These are phyloP conservation scores for Aquilaria sinensis DNA, from an alignment of 345 rosid genomes.

Conservation along the genomic window DNA sequence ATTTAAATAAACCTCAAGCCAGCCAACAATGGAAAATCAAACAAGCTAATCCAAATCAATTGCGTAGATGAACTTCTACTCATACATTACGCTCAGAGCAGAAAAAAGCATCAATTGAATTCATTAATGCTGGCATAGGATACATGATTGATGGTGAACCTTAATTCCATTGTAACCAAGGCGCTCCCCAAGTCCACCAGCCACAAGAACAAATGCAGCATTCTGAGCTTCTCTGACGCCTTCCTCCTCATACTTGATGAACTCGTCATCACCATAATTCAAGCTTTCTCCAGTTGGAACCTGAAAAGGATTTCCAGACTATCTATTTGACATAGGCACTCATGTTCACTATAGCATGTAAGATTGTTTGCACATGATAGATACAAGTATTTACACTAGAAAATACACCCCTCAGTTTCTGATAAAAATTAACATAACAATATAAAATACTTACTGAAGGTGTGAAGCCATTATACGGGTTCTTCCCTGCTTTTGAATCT, in stretches of 20 bases:
- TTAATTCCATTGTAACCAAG: conserved; percentile 98
- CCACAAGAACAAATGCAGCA: conserved; percentile 93
- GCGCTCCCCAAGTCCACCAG: conserved; percentile 98
- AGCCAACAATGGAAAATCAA: too few species aligned
- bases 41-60: neutral
- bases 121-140: neutral
- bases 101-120: neutral
- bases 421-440: neutral
- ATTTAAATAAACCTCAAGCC: too few species aligned
- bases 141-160: conserved; percentile 28
- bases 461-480: conserved; percentile 90
- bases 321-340: neutral
- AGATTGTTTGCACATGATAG: neutral
- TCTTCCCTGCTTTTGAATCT: conserved; percentile 83
- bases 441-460: conserved; percentile 62
- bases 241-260: conserved; percentile 61
- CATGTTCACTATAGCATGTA: too few species aligned
- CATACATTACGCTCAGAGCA: neutral
- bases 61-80: conserved; percentile 7
- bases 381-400: too few species aligned
- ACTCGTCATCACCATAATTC: conserved; percentile 56
- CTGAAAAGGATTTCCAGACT: conserved; percentile 22
- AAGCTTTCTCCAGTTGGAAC: conserved; percentile 87
- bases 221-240: conserved; percentile 78
- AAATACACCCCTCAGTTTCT: too few species aligned